phyloP scores from a whole-genome alignment of 768 basidiomycete genomes.

The Boletus sp. region DNA sequence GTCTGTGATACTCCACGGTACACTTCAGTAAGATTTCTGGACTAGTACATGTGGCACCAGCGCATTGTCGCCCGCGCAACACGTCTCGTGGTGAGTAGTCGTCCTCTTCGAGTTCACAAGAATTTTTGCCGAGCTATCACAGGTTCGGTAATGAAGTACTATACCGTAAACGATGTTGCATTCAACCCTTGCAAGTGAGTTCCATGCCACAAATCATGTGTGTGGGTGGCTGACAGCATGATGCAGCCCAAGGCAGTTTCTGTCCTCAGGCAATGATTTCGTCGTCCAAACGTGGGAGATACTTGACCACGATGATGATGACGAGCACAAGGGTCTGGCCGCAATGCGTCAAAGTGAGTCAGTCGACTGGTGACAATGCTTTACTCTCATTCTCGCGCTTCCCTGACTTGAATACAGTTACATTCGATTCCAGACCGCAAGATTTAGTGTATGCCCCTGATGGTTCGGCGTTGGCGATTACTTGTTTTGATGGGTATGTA shows the following conservation, averaged over 20 bases:
- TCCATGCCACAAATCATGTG: not conserved
- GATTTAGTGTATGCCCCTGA: slow-evolving; percentile 48
- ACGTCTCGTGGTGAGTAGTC: slow-evolving; percentile 19
- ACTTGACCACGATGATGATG: slow-evolving; percentile 20
- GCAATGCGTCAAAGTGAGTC: slow-evolving; percentile 19
- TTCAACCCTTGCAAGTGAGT: slow-evolving; percentile 51
- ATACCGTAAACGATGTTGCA: slow-evolving; percentile 54
- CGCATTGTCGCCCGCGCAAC: slow-evolving; percentile 19
- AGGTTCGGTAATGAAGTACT: slow-evolving; percentile 41
- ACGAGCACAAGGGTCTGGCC: slow-evolving; percentile 8
- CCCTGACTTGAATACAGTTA: slow-evolving; percentile 14
- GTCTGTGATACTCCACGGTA: not conserved
- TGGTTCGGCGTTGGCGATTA: slow-evolving; percentile 37
- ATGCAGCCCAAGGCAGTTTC: slow-evolving; percentile 38
- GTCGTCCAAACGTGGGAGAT: slow-evolving; percentile 43
- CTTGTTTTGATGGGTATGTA: slow-evolving; percentile 30
- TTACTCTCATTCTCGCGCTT: slow-evolving; percentile 1
- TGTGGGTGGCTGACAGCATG: slow-evolving; percentile 4
- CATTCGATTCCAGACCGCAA: slow-evolving; percentile 34
- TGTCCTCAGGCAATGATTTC: slow-evolving; percentile 50
- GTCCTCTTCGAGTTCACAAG: not conserved
- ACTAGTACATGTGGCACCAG: slow-evolving; percentile 19
- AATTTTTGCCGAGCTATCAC: not conserved
- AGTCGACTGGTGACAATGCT: not conserved
- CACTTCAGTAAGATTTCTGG: slow-evolving; percentile 1